phyloP scores from a whole-genome alignment of 495 filamentous ascomycete genomes.

The Penicillium parvum region DNA sequence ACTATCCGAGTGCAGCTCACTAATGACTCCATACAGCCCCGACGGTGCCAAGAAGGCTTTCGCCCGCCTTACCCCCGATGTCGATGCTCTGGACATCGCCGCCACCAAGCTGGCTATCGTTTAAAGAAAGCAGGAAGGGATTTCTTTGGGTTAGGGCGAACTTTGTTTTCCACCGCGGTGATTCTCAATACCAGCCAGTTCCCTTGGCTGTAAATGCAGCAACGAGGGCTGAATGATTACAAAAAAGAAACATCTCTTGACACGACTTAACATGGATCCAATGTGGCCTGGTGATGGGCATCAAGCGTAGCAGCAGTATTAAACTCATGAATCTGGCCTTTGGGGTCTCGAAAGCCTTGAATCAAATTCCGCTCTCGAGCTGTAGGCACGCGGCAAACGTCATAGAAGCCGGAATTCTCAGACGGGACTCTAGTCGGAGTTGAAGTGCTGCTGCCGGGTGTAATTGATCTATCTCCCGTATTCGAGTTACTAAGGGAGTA shows the following conservation, averaged over 20 bases:
- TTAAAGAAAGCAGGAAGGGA: slow-evolving; percentile 48
- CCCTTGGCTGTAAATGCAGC: slow-evolving; percentile 33
- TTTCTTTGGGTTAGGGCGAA: slow-evolving; percentile 42
- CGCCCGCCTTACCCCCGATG: slow-evolving; percentile 87
- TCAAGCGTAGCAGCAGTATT: too few relatives aligned
- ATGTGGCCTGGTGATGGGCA: neutral
- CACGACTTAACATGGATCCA: slow-evolving; percentile 17
- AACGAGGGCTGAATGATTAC: slow-evolving; percentile 44
- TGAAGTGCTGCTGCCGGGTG: too few relatives aligned
- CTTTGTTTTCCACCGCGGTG: slow-evolving; percentile 42
- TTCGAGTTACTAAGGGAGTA: too few relatives aligned
- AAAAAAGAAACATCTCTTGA: slow-evolving; percentile 36
- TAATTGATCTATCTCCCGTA: too few relatives aligned
- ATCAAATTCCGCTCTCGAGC: too few relatives aligned
- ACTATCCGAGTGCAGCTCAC: neutral
- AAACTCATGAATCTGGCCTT: too few relatives aligned
- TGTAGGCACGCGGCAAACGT: too few relatives aligned
- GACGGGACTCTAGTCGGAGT: too few relatives aligned
- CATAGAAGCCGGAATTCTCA: too few relatives aligned
- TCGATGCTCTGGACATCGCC: slow-evolving; percentile 98
- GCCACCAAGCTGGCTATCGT: slow-evolving; percentile 98
- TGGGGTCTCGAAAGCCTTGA: too few relatives aligned
- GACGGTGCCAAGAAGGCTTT: slow-evolving; percentile 99
- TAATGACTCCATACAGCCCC: slow-evolving; percentile 53
- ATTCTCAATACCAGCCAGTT: slow-evolving; percentile 42